Evolutionary conservation across 169 alveolate species (phyloP).

Genomic region (Ichthyophthirius multifiliis): DNA sequence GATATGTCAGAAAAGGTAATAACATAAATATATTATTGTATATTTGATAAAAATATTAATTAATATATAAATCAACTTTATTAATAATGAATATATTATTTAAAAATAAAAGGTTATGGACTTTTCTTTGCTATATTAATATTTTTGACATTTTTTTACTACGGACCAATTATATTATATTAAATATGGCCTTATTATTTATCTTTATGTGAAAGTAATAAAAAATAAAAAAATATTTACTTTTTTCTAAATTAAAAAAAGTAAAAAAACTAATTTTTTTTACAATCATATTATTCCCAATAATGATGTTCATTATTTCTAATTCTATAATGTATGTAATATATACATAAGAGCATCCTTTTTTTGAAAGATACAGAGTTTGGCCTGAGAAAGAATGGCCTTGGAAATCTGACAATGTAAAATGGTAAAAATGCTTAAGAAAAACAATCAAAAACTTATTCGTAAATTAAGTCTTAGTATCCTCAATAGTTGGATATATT

Average conservation of each 20-base stretch:
- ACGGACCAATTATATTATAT: not conserved
- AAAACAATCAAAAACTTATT: conserved; percentile 1
- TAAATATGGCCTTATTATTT: not conserved
- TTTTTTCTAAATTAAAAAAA: not conserved
- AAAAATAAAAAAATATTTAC: not conserved
- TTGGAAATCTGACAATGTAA: conserved; percentile 51
- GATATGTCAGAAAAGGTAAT: conserved; percentile 15
- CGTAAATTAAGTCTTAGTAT: conserved; percentile 22
- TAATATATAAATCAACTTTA: not conserved
- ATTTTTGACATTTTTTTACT: not conserved
- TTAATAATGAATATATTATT: not conserved
- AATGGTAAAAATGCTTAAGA: conserved; percentile 23
- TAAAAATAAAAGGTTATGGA: conserved; percentile 30
- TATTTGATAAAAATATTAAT: too few relatives aligned
- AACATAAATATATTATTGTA: not conserved
- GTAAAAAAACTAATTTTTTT: conserved; percentile 11
- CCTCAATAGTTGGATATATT: not conserved
- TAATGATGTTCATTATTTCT: not conserved
- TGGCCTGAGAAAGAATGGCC: conserved; percentile 78
- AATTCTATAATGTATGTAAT: conserved; percentile 46
- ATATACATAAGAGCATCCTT: conserved; percentile 50
- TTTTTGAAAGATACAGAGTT: conserved; percentile 67
- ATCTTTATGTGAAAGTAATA: not conserved
- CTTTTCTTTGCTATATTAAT: conserved; percentile 14
- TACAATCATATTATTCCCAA: conserved; percentile 23